Evolutionary conservation across 1,284 basidiomycete genomes (phyloP).

Genomic region (Apiotrichum domesticum): DNA sequence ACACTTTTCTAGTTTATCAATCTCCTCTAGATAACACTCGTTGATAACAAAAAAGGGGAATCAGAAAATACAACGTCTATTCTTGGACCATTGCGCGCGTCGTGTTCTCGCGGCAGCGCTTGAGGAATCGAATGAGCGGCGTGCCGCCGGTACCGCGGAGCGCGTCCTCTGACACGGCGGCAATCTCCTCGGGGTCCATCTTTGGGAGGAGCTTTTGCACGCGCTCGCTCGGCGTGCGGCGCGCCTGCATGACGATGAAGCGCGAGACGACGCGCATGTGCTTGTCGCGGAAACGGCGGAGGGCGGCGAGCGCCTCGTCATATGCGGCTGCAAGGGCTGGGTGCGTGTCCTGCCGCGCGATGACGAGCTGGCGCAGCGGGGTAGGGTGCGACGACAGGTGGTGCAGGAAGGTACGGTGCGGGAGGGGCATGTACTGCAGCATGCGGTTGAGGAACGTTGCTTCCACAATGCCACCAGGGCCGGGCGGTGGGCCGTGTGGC

Average conservation of each 20-base stretch:
- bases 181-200: slow-evolving; percentile 8
- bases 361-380: slow-evolving; percentile 51
- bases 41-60: not conserved
- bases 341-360: slow-evolving; percentile 32
- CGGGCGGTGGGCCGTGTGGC: not conserved
- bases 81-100: slow-evolving; percentile 54
- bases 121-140: slow-evolving; percentile 71
- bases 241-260: slow-evolving; percentile 70
- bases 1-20: too few relatives aligned
- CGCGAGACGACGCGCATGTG: slow-evolving; percentile 80
- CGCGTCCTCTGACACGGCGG: slow-evolving; percentile 39
- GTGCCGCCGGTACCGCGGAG: slow-evolving; percentile 84
- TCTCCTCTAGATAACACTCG: too few relatives aligned
- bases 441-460: slow-evolving; percentile 67
- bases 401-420: slow-evolving; percentile 79
- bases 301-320: slow-evolving; percentile 63
- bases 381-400: slow-evolving; percentile 65
- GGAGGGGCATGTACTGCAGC: slow-evolving; percentile 83
- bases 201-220: slow-evolving; percentile 25
- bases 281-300: slow-evolving; percentile 76
- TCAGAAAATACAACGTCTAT: not conserved
- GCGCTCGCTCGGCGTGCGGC: slow-evolving; percentile 33
- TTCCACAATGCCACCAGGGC: slow-evolving; percentile 40
- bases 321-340: slow-evolving; percentile 58
- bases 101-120: slow-evolving; percentile 71